These are phyloP conservation scores for Lepidium campestre DNA, from an alignment of 441 rosid genomes.

Conservation along the genomic window DNA sequence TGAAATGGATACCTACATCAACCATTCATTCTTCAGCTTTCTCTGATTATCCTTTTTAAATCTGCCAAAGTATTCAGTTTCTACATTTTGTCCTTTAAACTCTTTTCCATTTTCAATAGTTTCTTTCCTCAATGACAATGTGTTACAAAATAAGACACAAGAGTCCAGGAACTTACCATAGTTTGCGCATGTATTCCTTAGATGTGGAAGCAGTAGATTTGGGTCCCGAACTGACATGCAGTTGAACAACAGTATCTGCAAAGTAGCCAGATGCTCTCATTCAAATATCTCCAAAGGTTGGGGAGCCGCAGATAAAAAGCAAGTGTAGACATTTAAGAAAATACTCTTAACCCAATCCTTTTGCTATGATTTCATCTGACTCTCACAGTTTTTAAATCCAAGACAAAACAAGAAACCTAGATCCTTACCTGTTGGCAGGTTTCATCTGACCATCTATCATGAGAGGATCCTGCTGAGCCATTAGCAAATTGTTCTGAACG, in stretches of 20 bases:
- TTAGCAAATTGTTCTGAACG: constrained; percentile 15
- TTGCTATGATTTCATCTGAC: not conserved
- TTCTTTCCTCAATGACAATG: not conserved
- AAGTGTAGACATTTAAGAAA: not conserved
- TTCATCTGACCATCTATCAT: not conserved
- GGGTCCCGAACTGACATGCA: constrained; percentile 79
- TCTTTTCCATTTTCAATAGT: not conserved
- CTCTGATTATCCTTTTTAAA: not conserved
- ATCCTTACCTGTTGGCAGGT: constrained; percentile 25
- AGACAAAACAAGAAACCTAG: not conserved
- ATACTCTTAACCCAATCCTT: not conserved
- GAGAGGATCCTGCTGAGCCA: constrained; percentile 24
- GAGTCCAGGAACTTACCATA: constrained; percentile 40
- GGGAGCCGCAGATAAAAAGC: not conserved
- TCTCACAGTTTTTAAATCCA: not conserved
- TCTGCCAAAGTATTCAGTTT: not conserved
- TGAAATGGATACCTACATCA: constrained; percentile 71
- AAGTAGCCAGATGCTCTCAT: not conserved
- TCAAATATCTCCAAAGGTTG: not conserved
- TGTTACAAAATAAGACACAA: not conserved
- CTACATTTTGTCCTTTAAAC: not conserved
- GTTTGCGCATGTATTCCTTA: constrained; percentile 57
- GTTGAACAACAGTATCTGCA: constrained; percentile 33
- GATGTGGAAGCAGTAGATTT: constrained; percentile 54
- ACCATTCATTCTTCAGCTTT: not conserved